Evolutionary conservation across 208 protist species (phyloP).

Genomic region (Leishmania lainsoni): DNA sequence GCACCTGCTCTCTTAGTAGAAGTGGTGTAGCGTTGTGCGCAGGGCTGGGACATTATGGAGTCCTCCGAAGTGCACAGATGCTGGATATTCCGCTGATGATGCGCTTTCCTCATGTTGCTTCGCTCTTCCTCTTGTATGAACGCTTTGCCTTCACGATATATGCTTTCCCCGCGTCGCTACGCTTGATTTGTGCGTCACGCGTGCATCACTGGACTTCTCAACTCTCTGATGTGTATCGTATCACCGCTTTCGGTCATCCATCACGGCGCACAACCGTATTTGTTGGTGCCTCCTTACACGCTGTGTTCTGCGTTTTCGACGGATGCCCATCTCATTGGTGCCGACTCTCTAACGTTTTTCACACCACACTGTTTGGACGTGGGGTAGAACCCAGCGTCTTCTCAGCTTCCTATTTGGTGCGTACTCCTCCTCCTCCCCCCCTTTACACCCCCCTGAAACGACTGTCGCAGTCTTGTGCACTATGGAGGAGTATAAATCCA

Average conservation of each 20-base stretch:
- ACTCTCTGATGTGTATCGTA: not conserved
- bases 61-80: not conserved
- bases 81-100: not conserved
- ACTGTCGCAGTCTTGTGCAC: not conserved
- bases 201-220: not conserved
- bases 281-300: not conserved
- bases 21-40: not conserved
- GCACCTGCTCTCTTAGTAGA: not conserved
- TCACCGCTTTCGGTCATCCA: not conserved
- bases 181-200: not conserved
- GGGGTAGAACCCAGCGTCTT: not conserved
- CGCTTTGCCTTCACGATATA: not conserved
- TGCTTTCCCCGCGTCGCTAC: not conserved
- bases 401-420: not conserved
- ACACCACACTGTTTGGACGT: not conserved
- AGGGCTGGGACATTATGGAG: not conserved
- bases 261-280: not conserved
- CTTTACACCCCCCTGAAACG: not conserved
- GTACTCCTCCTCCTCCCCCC: not conserved
- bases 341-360: not conserved
- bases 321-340: not conserved
- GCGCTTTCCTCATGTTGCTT: not conserved
- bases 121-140: not conserved
- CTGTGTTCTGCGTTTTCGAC: not conserved
- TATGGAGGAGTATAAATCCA: constrained; percentile 85